These are phyloP conservation scores for Ceratobasidium sp. DNA, from an alignment of 1,284 basidiomycete species.

Conservation along the genomic window DNA sequence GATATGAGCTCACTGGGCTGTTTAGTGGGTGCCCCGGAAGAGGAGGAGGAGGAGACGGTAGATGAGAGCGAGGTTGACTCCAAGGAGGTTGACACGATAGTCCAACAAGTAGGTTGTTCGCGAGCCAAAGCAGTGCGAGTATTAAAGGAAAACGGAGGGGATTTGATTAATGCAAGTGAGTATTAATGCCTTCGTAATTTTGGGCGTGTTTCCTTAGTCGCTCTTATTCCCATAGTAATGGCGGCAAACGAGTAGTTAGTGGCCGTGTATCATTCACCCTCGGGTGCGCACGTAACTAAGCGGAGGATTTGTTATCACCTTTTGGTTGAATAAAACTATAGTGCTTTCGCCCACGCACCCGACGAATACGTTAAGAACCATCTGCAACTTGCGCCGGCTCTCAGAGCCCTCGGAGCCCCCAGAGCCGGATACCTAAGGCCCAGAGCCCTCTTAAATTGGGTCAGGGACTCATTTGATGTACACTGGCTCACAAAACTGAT, in stretches of 20 bases:
- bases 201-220: neutral
- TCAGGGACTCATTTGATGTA: too few species aligned
- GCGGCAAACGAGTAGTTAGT: conserved; percentile 63
- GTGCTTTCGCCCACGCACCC: too few species aligned
- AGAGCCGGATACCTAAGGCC: too few species aligned
- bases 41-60: conserved; percentile 78
- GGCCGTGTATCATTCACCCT: too few species aligned
- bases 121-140: conserved; percentile 89
- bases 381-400: too few species aligned
- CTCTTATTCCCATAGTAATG: conserved; percentile 62
- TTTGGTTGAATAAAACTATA: too few species aligned
- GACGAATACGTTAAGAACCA: too few species aligned
- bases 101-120: conserved; percentile 82
- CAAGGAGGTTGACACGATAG: conserved; percentile 96
- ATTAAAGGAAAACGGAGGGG: conserved; percentile 88
- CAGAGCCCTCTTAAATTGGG: too few species aligned
- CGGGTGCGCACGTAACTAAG: too few species aligned
- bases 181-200: conserved; percentile 51
- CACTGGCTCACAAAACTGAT: too few species aligned
- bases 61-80: conserved; percentile 88
- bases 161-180: conserved; percentile 94
- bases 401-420: too few species aligned
- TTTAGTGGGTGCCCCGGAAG: conserved; percentile 47
- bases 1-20: conserved; percentile 51
- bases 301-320: too few species aligned